phyloP scores from a whole-genome alignment of 208 protist species.

The Wallacemonas sp. region DNA sequence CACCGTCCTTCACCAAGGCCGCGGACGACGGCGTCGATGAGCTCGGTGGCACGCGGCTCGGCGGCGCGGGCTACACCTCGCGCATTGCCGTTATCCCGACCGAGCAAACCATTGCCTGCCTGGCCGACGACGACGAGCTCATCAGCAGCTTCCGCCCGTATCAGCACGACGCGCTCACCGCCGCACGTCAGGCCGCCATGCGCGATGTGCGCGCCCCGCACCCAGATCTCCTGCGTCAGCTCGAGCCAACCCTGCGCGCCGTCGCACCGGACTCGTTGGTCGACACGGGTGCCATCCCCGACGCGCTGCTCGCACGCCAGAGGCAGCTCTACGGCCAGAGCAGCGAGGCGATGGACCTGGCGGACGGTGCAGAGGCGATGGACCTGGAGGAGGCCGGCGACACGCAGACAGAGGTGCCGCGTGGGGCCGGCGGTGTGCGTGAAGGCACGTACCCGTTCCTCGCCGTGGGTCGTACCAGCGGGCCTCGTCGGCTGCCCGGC shows the following conservation, averaged over 20 bases:
- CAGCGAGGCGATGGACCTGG: slow-evolving; percentile 10
- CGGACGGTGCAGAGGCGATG: background rate
- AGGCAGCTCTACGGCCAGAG: slow-evolving; percentile 5
- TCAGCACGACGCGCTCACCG: slow-evolving; percentile 57
- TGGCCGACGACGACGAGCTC: slow-evolving; percentile 78
- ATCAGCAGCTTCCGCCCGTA: slow-evolving; percentile 88
- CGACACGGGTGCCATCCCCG: slow-evolving; percentile 59
- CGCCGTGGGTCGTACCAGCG: slow-evolving; percentile 31
- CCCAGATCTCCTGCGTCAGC: slow-evolving; percentile 62
- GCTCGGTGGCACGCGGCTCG: slow-evolving; percentile 61
- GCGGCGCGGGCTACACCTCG: slow-evolving; percentile 65
- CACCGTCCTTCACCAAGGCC: slow-evolving; percentile 73
- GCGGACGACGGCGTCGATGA: slow-evolving; percentile 59
- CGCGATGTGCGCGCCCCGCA: slow-evolving; percentile 58
- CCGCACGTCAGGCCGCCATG: slow-evolving; percentile 42
- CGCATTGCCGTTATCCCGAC: slow-evolving; percentile 69
- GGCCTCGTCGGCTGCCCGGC: slow-evolving; percentile 29
- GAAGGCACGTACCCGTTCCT: slow-evolving; percentile 55
- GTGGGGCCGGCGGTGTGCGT: background rate
- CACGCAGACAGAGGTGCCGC: background rate
- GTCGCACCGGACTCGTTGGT: slow-evolving; percentile 42
- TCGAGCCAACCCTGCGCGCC: slow-evolving; percentile 47
- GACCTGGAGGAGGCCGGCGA: slow-evolving; percentile 7
- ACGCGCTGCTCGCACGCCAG: slow-evolving; percentile 18
- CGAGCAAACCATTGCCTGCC: slow-evolving; percentile 47